Conservation (phyloP, 768 basidiomycete species). For the Tricholoma terreum region DNA sequence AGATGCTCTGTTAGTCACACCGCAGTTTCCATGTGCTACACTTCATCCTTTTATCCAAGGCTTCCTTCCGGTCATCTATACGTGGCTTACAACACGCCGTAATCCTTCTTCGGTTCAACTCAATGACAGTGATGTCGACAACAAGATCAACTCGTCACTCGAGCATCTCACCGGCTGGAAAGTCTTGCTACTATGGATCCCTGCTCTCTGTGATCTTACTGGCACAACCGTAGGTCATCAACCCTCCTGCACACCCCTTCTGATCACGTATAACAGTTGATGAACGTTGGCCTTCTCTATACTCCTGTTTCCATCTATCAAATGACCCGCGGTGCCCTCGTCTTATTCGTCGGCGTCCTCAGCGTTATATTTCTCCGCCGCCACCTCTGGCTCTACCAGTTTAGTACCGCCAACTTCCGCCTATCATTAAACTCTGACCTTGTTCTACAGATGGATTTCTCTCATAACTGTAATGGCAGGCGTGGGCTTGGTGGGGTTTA, state of each 20-base stretch:
- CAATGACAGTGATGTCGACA: conserved; percentile 40
- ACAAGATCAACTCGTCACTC: conserved; percentile 31
- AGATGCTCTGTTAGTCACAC: conserved; percentile 79
- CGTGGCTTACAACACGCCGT: conserved; percentile 51
- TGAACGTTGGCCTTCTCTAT: conserved; percentile 95
- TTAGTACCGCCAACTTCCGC: background rate
- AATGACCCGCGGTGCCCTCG: conserved; percentile 91
- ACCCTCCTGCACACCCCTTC: background rate
- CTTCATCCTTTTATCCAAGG: conserved; percentile 43
- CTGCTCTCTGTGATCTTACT: conserved; percentile 86
- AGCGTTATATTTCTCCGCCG: conserved; percentile 89
- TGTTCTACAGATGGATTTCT: conserved; percentile 72
- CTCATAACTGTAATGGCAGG: conserved; percentile 86
- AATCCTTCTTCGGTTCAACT: conserved; percentile 51
- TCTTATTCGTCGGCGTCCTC: conserved; percentile 89
- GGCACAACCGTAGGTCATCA: conserved; percentile 73
- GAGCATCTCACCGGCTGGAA: conserved; percentile 63
- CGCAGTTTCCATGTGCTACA: conserved; percentile 24
- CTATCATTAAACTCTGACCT: conserved; percentile 6
- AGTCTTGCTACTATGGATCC: conserved; percentile 79
- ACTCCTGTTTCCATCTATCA: conserved; percentile 98
- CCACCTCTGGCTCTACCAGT: conserved; percentile 87
- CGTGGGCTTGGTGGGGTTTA: conserved; percentile 81
- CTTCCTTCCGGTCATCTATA: conserved; percentile 80
- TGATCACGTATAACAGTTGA: conserved; percentile 46